Evolutionary conservation across 148 eudicot species (phyloP), one percentile per base, ranked within the genome.

Genomic region (Hydrangea macrophylla): DNA sequence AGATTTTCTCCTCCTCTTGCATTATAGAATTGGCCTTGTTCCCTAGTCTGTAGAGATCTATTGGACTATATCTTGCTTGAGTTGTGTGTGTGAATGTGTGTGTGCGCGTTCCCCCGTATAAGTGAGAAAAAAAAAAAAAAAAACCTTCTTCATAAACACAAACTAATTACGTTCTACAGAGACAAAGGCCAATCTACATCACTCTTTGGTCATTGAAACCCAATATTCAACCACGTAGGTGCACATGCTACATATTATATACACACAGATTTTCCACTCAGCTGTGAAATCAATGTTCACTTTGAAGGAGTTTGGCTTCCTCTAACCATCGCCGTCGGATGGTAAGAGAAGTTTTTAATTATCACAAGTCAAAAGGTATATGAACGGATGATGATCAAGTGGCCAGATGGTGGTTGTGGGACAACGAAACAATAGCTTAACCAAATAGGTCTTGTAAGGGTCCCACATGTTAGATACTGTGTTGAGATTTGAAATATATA

Each of bases 401-500:
- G 0, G 39, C 5, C 39, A 35, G 50, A 42, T 42, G 50, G 2
- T 42, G n/a, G 2, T 12, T 5, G 22, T 18, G 23, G 58, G 22
- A 23, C 7, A 6, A 22, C 50, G 2, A 31, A 2, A 28, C 62
- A 25, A 12, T n/a, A 7, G n/a, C n/a, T 0, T 58, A 31, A 31
- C 39, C 5, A 24, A 17, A 58, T 58, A 28, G 2, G 11, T 27
- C 33, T n/a, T n/a, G n/a, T 10, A 3, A 27, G 23, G 62, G 62
- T 31, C 62, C 62, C 39, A 58, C 37, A 58, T 17, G 39, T 31
- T 58, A 31, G 62, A 31, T 58, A 31, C 10, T 55, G 62, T 58
- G 11, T 30, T 58, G 11, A 17, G 39, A 58, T 30, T 58, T 11
- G 17, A 1, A 9, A 58, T 22, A 23, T 58, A 23, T 58, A 28